Conservation (phyloP, 768 basidiomycete species). For the Kwoniella sp. region DNA sequence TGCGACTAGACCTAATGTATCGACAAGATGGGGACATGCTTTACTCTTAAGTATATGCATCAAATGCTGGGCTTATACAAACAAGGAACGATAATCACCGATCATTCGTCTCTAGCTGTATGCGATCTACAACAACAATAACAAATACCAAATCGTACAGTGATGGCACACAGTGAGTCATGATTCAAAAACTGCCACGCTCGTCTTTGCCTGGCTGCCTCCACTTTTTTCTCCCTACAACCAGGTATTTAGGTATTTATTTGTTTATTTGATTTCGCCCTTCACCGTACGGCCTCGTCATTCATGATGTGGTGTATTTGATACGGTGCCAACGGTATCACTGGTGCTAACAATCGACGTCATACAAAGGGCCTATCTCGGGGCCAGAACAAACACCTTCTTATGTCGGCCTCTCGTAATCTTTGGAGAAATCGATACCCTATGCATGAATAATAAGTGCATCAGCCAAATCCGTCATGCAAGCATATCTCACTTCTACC, state of each 20-base stretch:
- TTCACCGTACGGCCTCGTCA: neutral
- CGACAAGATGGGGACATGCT: too few species aligned
- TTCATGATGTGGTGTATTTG: neutral
- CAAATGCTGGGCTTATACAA: too few species aligned
- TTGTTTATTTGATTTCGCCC: neutral
- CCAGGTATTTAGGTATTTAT: neutral
- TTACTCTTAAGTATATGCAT: too few species aligned
- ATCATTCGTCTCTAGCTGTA: neutral
- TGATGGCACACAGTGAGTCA: neutral
- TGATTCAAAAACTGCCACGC: neutral
- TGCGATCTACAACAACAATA: conserved; percentile 1
- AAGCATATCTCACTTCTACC: neutral
- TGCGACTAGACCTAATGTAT: neutral
- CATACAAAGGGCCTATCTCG: neutral
- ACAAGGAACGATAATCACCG: neutral
- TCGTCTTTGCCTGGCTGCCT: too few species aligned
- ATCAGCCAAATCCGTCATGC: neutral
- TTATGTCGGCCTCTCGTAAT: conserved; percentile 29
- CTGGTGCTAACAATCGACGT: conserved; percentile 1
- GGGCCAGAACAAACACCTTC: neutral
- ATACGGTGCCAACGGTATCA: conserved; percentile 12
- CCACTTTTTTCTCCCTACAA: neutral
- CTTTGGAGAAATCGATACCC: conserved; percentile 42
- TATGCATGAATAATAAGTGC: conserved; percentile 6
- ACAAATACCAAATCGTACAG: neutral